Evolutionary conservation across 768 basidiomycete genomes (phyloP).

Genomic region (Tylopilus balloui): DNA sequence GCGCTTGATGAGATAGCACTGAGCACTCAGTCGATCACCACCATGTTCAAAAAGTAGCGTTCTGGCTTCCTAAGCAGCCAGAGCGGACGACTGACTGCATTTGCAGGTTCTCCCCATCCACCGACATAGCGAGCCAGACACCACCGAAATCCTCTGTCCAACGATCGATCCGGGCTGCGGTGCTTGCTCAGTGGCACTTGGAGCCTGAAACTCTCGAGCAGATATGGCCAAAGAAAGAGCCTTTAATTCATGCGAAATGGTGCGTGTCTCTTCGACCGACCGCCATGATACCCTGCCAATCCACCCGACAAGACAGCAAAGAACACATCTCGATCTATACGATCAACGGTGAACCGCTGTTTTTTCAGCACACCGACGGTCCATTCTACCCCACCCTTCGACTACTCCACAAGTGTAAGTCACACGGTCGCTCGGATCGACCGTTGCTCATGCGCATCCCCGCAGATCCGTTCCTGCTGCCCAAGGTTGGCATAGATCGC

Average conservation of each 20-base stretch:
- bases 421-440: background rate
- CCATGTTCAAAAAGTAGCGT: constrained; percentile 74
- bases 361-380: constrained; percentile 96
- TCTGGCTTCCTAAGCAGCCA: constrained; percentile 1
- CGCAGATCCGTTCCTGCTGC: constrained; percentile 86
- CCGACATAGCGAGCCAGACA: constrained; percentile 86
- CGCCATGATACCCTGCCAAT: constrained; percentile 11
- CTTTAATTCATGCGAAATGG: constrained; percentile 92
- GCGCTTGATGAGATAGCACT: constrained; percentile 13
- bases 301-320: constrained; percentile 55
- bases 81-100: constrained; percentile 7
- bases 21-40: constrained; percentile 19
- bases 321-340: constrained; percentile 95
- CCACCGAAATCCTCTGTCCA: constrained; percentile 93
- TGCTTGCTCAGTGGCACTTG: constrained; percentile 82
- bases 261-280: constrained; percentile 12
- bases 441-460: constrained; percentile 1
- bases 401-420: constrained; percentile 86
- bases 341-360: constrained; percentile 78
- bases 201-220: constrained; percentile 78
- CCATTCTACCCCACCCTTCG: constrained; percentile 86
- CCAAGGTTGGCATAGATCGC: constrained; percentile 86
- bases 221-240: constrained; percentile 99
- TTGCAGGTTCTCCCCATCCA: constrained; percentile 60
- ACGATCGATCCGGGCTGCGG: constrained; percentile 72